A percentile compares a stretch with the other conserved stretches of the same genome.
phyloP scores from a whole-genome alignment of 2,329 filamentous ascomycete genomes.

The Botryotinia globosa region DNA sequence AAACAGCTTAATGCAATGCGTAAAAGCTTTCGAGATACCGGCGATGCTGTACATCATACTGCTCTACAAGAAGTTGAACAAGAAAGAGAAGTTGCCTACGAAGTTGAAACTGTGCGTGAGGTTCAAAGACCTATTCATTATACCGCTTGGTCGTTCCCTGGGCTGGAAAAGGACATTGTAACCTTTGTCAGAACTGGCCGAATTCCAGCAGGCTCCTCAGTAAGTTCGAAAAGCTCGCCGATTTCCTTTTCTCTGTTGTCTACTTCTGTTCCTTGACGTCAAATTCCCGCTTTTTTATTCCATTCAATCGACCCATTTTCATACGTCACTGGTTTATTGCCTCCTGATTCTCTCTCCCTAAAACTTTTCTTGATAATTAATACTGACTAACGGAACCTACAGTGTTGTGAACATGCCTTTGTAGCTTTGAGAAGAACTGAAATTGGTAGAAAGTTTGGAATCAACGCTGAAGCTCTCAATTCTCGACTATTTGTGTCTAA shows the following conservation, averaged over 20 bases:
- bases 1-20: conserved; percentile 39
- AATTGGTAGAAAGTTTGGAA: conserved; percentile 40
- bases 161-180: conserved; percentile 48
- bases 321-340: neutral
- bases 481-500: conserved; percentile 42
- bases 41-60: conserved; percentile 46
- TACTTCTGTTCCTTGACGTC: neutral
- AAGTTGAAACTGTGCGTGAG: conserved; percentile 48
- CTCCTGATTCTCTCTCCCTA: neutral
- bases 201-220: conserved; percentile 39
- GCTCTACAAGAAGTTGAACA: conserved; percentile 55
- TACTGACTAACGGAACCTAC: neutral
- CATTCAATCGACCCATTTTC: neutral
- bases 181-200: conserved; percentile 47
- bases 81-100: conserved; percentile 47
- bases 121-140: conserved; percentile 44
- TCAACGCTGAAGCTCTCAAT: conserved; percentile 30
- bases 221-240: neutral
- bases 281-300: neutral
- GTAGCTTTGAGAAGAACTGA: conserved; percentile 42
- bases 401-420: conserved; percentile 45
- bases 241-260: accelerated
- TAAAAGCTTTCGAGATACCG: conserved; percentile 44
- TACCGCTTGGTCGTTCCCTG: conserved; percentile 42
- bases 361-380: neutral